Evolutionary conservation across 1,284 basidiomycete species (phyloP).

Genomic region (Moesziomyces parantarcticus): DNA sequence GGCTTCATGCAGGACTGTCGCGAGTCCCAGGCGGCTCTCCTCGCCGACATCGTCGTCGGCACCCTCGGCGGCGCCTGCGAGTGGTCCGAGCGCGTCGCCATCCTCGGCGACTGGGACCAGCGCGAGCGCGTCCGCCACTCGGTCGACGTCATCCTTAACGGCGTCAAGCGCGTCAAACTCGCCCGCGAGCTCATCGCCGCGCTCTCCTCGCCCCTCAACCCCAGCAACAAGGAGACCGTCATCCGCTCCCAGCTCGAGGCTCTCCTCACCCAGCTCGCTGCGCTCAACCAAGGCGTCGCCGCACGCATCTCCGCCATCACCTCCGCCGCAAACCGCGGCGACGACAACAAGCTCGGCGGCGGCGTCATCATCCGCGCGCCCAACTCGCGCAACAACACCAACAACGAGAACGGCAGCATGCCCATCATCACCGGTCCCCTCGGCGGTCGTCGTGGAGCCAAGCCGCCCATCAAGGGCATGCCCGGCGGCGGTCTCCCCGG

Average conservation of each 20-base stretch:
- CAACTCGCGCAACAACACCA: constrained; percentile 35
- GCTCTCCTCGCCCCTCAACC: constrained; percentile 59
- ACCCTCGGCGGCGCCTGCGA: constrained; percentile 64
- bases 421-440: constrained; percentile 43
- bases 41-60: constrained; percentile 64
- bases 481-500: constrained; percentile 29
- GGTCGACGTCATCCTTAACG: constrained; percentile 52
- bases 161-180: constrained; percentile 54
- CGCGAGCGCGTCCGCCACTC: constrained; percentile 54
- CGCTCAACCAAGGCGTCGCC: constrained; percentile 55
- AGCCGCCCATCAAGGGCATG: constrained; percentile 26
- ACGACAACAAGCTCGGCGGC: constrained; percentile 32
- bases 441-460: constrained; percentile 36
- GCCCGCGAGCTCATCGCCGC: constrained; percentile 60
- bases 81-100: constrained; percentile 61
- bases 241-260: constrained; percentile 63
- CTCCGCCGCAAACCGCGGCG: constrained; percentile 35
- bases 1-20: constrained; percentile 57
- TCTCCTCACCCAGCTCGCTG: constrained; percentile 60
- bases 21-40: constrained; percentile 49
- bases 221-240: constrained; percentile 56
- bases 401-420: constrained; percentile 38
- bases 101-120: constrained; percentile 61
- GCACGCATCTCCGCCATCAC: constrained; percentile 57
- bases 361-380: constrained; percentile 59